A percentile compares a stretch with the other conserved stretches of the same genome.
Conservation (phyloP, 2,329 filamentous ascomycete species). For the Fusarium sp. region DNA sequence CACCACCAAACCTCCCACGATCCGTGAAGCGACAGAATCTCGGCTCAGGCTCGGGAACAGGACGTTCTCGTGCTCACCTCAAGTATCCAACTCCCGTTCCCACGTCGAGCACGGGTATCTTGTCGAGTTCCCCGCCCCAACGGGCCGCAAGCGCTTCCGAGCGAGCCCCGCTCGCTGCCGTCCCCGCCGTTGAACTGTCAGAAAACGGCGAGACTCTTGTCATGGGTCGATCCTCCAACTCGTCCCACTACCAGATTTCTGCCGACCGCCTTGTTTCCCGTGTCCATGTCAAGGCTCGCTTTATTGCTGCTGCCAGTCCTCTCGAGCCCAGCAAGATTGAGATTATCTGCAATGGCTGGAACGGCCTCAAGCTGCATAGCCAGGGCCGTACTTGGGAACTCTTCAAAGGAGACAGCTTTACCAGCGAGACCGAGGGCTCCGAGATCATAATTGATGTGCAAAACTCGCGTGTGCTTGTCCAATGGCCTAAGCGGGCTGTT, state of each 20-base stretch:
- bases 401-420: conserved; percentile 88
- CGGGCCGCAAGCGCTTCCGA: conserved; percentile 74
- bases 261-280: conserved; percentile 93
- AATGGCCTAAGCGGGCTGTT: conserved; percentile 78
- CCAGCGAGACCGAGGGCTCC: conserved; percentile 85
- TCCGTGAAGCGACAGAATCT: conserved; percentile 74
- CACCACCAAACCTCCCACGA: conserved; percentile 77
- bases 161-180: conserved; percentile 82
- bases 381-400: conserved; percentile 88
- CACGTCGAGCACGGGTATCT: conserved; percentile 91
- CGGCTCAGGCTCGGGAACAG: conserved; percentile 23
- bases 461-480: conserved; percentile 87
- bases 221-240: conserved; percentile 95
- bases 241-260: conserved; percentile 94
- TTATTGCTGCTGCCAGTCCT: conserved; percentile 75
- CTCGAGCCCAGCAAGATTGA: conserved; percentile 83
- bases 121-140: conserved; percentile 85
- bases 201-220: conserved; percentile 83
- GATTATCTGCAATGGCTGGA: conserved; percentile 94
- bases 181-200: conserved; percentile 85
- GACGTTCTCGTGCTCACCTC: conserved; percentile 59
- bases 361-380: conserved; percentile 92
- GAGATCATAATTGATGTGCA: conserved; percentile 97
- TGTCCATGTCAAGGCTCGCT: conserved; percentile 90
- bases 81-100: conserved; percentile 95